Percentiles rank a stretch among this genome's conserved stretches.
These are phyloP conservation scores for Candida ovalis DNA, from an alignment of 805 yeast species.

Conservation along the genomic window DNA sequence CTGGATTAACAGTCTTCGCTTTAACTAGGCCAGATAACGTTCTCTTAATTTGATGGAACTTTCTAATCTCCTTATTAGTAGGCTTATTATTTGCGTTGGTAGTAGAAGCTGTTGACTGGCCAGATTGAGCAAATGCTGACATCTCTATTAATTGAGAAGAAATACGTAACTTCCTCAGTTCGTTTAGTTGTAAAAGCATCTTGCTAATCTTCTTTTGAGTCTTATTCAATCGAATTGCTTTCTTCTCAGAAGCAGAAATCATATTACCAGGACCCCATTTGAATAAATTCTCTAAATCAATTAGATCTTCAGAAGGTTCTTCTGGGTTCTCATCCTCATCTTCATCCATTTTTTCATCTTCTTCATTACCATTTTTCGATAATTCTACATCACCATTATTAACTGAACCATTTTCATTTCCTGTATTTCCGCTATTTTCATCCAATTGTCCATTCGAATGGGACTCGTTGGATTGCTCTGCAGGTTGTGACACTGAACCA, in stretches of 20 bases:
- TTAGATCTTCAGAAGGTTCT: conserved; percentile 9
- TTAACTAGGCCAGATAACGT: conserved; percentile 38
- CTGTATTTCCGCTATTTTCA: neutral
- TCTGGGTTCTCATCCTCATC: conserved; percentile 2
- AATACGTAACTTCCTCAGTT: conserved; percentile 36
- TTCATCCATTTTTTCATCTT: conserved; percentile 3
- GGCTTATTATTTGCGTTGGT: conserved; percentile 34
- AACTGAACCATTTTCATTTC: neutral
- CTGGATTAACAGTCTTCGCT: conserved; percentile 28
- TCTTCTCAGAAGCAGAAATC: conserved; percentile 24
- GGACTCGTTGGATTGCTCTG: neutral
- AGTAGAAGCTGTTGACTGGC: conserved; percentile 7
- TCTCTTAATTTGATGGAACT: conserved; percentile 42
- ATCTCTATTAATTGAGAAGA: conserved; percentile 28
- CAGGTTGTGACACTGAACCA: neutral
- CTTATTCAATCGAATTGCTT: conserved; percentile 18
- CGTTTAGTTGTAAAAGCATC: conserved; percentile 46
- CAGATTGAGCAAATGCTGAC: conserved; percentile 6
- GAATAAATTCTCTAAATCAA: conserved; percentile 28
- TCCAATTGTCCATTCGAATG: neutral
- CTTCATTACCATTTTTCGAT: conserved; percentile 1
- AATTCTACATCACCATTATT: neutral
- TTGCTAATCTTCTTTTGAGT: conserved; percentile 38
- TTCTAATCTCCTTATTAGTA: conserved; percentile 36
- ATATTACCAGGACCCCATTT: conserved; percentile 25